These are phyloP conservation scores for Tarenaya hassleriana DNA, from an alignment of 345 rosid genomes.

Conservation along the genomic window DNA sequence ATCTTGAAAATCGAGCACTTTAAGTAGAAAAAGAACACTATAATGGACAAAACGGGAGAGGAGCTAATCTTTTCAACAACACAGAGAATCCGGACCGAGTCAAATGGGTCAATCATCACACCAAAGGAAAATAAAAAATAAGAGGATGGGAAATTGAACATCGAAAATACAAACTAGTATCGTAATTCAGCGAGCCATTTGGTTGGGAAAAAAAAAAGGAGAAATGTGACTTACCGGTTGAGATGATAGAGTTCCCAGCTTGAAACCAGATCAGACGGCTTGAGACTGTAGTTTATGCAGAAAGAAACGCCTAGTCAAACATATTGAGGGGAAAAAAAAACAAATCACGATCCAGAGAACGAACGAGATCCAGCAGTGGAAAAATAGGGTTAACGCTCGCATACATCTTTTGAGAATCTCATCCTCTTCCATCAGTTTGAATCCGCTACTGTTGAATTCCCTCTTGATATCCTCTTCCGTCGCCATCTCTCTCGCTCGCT, in stretches of 20 bases:
- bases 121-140: too few relatives aligned
- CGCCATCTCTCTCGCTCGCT: conserved; percentile 19
- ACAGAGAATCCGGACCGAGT: too few relatives aligned
- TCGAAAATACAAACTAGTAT: not conserved
- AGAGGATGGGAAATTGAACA: not conserved
- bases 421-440: conserved; percentile 50
- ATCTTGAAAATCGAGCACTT: too few relatives aligned
- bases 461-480: conserved; percentile 70
- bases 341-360: conserved; percentile 6
- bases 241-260: conserved; percentile 91
- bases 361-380: conserved; percentile 1
- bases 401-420: conserved; percentile 67
- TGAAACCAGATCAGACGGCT: conserved; percentile 75
- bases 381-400: conserved; percentile 4
- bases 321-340: not conserved
- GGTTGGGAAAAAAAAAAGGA: not conserved
- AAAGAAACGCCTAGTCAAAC: conserved; percentile 51
- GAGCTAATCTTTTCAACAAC: too few relatives aligned
- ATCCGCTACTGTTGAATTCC: conserved; percentile 58
- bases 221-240: conserved; percentile 50
- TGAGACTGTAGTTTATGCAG: conserved; percentile 64
- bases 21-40: too few relatives aligned
- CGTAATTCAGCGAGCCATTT: not conserved
- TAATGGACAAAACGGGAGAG: too few relatives aligned
- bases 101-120: too few relatives aligned